phyloP scores from a whole-genome alignment of 2,329 filamentous ascomycete genomes.

The Penicillium thymicola region DNA sequence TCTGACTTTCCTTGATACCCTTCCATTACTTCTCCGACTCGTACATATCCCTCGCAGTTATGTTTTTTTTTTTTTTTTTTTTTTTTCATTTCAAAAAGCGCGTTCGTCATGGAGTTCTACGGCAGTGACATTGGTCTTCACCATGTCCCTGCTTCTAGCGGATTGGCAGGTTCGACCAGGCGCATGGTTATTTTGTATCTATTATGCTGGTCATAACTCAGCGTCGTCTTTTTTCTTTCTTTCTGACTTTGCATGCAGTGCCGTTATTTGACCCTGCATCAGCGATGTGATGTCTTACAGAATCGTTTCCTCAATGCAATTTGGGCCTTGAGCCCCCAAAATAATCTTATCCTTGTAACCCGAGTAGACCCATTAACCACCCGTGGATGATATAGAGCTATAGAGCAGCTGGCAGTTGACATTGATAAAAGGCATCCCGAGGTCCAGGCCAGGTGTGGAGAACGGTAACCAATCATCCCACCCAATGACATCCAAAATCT shows the following conservation, averaged over 20 bases:
- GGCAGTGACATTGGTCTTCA: background rate
- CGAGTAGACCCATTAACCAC: background rate
- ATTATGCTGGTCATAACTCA: constrained; percentile 20
- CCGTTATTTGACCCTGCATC: background rate
- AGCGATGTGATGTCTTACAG: background rate
- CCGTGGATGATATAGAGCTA: background rate
- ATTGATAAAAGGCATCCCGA: background rate
- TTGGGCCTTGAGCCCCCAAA: background rate
- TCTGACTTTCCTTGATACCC: constrained; percentile 15
- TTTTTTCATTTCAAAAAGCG: constrained; percentile 6
- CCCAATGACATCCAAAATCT: constrained; percentile 3
- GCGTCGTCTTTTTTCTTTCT: background rate
- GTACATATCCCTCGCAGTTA: constrained; percentile 15
- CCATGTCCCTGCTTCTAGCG: constrained; percentile 2
- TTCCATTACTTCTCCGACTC: constrained; percentile 10
- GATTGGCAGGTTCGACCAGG: constrained; percentile 1
- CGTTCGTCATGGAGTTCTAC: constrained; percentile 19
- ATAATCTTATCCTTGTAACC: background rate
- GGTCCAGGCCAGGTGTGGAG: constrained; percentile 7
- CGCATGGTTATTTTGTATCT: constrained; percentile 5
- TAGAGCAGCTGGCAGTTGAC: background rate
- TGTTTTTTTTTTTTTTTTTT: background rate
- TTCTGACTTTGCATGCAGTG: background rate
- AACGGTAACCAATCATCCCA: constrained; percentile 19
- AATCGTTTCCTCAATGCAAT: background rate